Base-by-base conservation (phyloP, 140 eudicot species). In the Stevia rebaudiana region DNA sequence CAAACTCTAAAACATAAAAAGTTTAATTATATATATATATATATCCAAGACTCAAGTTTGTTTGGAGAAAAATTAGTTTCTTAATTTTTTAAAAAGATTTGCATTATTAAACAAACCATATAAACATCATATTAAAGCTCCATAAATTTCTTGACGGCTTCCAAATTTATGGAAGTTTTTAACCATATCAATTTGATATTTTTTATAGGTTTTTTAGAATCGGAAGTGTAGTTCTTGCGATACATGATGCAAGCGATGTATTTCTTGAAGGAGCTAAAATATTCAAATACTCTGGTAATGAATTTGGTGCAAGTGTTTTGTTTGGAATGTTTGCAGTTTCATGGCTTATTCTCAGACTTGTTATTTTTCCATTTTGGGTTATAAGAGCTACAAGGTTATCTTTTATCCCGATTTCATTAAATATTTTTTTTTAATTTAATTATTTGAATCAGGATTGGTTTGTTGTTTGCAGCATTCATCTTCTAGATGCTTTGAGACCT, bases 211-310 rank as follows among this genome's bases (percentile, higher is more conserved):
- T 92, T 75, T 88, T 83, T 30, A 86, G 92, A 64, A 52, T 92
- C 28, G 98, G 98, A 18, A 64, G 83, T 28, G 81, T 92, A 28
- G 76, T 88, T 40, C 86, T 88, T 69, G 95, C 94, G 16, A 71
- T 90, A 53, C 97, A 90, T 76, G 97, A 90, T 78, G 97, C 94
- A 62, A 90, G 97, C 66, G 97, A 90, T 59, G 86, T 90, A 54
- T 90, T 90, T 67, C 72, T 90, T 52, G 97, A 90, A 83, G 95
- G 83, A 56, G 96, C 98, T 35, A 92, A 92, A 56, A 77, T 92
- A 47, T 85, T 92, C 13, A 92, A 92, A 78, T 92, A 92, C 62
- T 81, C 89, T 1, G 94, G 84, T 33, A 88, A 81, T 44, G 96
- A 92, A 76, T 67, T 88, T 44, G 94, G 88, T 18, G 98, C 98